Conservation (phyloP, 257 asterid species). For the Coffea eugenioides region DNA sequence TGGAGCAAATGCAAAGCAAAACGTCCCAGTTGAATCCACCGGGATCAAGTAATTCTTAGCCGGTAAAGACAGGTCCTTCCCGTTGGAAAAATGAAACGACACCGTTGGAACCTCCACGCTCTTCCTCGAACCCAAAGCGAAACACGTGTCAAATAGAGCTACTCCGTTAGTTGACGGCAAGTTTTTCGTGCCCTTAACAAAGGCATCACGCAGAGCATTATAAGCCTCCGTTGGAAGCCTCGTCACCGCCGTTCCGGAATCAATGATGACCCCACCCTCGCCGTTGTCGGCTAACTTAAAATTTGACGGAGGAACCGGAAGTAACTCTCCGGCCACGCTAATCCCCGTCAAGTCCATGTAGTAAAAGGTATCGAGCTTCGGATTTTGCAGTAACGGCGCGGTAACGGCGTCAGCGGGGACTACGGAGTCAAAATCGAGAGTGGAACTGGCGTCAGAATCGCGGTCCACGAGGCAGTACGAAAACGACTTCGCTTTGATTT, state of each 20-base stretch:
- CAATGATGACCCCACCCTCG: slow-evolving; percentile 83
- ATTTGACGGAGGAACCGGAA: slow-evolving; percentile 43
- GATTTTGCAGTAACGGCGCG: slow-evolving; percentile 55
- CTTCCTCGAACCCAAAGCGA: slow-evolving; percentile 56
- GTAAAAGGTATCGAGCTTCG: slow-evolving; percentile 65
- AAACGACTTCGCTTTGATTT: slow-evolving; percentile 67
- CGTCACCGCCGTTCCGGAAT: slow-evolving; percentile 92
- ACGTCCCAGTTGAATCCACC: slow-evolving; percentile 80
- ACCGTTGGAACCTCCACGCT: slow-evolving; percentile 92
- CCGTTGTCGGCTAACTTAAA: slow-evolving; percentile 56
- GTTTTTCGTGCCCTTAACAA: slow-evolving; percentile 48
- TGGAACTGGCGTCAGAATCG: slow-evolving; percentile 68
- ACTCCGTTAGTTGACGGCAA: slow-evolving; percentile 62
- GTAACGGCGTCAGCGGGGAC: slow-evolving; percentile 53
- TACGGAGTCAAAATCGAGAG: slow-evolving; percentile 60
- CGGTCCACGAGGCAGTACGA: slow-evolving; percentile 93
- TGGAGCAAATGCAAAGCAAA: slow-evolving; percentile 90
- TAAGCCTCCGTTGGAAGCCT: slow-evolving; percentile 72
- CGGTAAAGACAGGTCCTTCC: slow-evolving; percentile 61
- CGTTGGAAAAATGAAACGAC: slow-evolving; percentile 84
- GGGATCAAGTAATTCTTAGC: slow-evolving; percentile 93
- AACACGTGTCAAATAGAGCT: slow-evolving; percentile 88
- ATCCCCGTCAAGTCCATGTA: slow-evolving; percentile 72
- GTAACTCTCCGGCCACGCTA: slow-evolving; percentile 64
- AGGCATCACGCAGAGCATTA: slow-evolving; percentile 68